Evolutionary conservation across 1,139 yeast genomes (phyloP), one percentile per base, ranked within the genome.

Genomic region (Pneumocystis wakefieldiae): DNA sequence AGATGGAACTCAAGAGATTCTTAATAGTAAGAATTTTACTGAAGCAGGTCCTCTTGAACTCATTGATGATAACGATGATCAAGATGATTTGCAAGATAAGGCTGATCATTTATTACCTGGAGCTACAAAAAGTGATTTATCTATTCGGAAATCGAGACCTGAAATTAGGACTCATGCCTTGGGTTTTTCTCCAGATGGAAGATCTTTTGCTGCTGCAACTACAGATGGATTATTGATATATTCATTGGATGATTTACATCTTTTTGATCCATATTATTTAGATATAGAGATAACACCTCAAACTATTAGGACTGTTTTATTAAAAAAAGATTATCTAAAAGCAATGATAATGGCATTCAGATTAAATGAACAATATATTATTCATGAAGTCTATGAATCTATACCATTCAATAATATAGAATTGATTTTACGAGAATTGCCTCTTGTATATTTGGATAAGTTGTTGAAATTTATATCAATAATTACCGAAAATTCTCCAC

Each of bases 321-420:
- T 60, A 8, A 70, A 77, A 19, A 87, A 83, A 67, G 91, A 90
- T 65, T 90, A 83, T 71, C 76, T 91, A 68, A 82, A 83, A 59
- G 95, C 97, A 0, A 75, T 92, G 65, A 87, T 91, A 35, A 91
- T 94, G 97, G 83, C 97, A 0, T 91, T 92, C 80, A 80, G 99
- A 73, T 79, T 94, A 66, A 92, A 92, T 71, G 98, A 94, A 72
- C 76, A 76, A 19, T 82, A 85, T 70, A 76, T 92, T 64, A 83
- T 91, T 48, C 86, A 85, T 67, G 79, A 79, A 67, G 87, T 88
- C 0, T 87, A 84, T 71, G 96, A 90, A 71, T 71, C 80, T 5
- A 78, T 91, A n/a, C 95, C 96, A 1, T 72, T 81, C n/a, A 77
- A 78, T 3, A 95, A 91, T 70, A 82, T 92, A 59, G 77, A 80